A percentile compares a stretch with the other conserved stretches of the same genome.
Conservation (phyloP, 345 rosid genomes). For the Dipteronia dyeriana region DNA sequence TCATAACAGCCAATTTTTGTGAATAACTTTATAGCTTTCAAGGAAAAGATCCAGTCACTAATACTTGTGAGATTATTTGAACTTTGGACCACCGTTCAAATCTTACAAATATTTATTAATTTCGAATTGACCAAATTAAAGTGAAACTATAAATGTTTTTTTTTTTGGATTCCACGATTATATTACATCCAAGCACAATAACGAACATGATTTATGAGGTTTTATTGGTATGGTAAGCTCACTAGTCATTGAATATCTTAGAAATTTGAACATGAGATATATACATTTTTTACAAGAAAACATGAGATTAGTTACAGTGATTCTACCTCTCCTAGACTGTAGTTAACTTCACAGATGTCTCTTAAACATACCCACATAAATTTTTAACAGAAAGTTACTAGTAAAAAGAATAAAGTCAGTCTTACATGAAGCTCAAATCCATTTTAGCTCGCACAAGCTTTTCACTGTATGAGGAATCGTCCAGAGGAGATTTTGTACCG, state of each 20-base stretch:
- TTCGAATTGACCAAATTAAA: not conserved
- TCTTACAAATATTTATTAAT: not conserved
- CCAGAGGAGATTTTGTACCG: conserved; percentile 84
- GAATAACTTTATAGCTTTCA: not conserved
- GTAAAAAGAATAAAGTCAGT: not conserved
- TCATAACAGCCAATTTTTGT: not conserved
- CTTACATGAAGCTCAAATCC: conserved; percentile 98
- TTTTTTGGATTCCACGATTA: not conserved
- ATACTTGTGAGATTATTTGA: not conserved
- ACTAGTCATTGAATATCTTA: not conserved
- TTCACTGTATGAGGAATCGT: conserved; percentile 77
- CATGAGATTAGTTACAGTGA: not conserved
- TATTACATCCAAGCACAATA: not conserved
- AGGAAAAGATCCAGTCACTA: not conserved
- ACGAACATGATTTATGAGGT: not conserved
- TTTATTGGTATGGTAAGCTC: not conserved
- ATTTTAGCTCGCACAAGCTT: conserved; percentile 92
- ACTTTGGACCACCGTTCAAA: not conserved
- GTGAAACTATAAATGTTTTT: not conserved
- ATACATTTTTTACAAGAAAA: not conserved
- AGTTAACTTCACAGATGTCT: not conserved
- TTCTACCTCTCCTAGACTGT: not conserved
- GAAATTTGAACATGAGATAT: not conserved
- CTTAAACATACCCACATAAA: not conserved
- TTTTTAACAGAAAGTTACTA: not conserved